phyloP scores from a whole-genome alignment of 148 eudicot genomes.

The Salicornia ramosissima region DNA sequence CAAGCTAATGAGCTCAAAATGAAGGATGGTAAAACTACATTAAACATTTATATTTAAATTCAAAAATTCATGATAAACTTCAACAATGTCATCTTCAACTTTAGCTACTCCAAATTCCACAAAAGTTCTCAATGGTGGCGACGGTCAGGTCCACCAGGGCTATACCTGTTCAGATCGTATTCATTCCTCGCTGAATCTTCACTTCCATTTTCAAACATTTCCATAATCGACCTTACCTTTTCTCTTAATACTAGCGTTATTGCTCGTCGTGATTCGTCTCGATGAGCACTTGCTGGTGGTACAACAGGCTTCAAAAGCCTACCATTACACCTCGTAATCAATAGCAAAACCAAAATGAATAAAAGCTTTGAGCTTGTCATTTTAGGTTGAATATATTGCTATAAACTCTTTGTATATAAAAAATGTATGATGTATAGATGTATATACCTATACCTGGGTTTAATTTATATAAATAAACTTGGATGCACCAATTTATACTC shows the following conservation, averaged over 20 bases:
- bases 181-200: constrained; percentile 25
- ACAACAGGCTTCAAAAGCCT: constrained; percentile 9
- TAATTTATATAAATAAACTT: background rate
- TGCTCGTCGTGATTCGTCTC: constrained; percentile 11
- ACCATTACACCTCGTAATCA: constrained; percentile 12
- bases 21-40: no score
- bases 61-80: no score
- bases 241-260: constrained; percentile 21
- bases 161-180: constrained; percentile 19
- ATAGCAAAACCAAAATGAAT: constrained; percentile 5
- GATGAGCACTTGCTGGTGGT: background rate
- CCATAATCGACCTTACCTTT: constrained; percentile 29
- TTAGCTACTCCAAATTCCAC: no score
- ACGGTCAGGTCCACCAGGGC: constrained; percentile 36
- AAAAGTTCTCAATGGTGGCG: constrained; percentile 21
- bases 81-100: no score
- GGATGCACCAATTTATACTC: background rate
- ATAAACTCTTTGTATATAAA: no score
- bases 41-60: no score
- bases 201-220: constrained; percentile 22
- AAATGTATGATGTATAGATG: background rate
- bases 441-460: no score
- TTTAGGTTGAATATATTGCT: no score
- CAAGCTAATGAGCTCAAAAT: no score
- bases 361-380: constrained; percentile 1